Percentiles rank a stretch among this genome's conserved stretches.
Conservation (phyloP, 495 filamentous ascomycete species). For the Trichocladium uniseriatum region DNA sequence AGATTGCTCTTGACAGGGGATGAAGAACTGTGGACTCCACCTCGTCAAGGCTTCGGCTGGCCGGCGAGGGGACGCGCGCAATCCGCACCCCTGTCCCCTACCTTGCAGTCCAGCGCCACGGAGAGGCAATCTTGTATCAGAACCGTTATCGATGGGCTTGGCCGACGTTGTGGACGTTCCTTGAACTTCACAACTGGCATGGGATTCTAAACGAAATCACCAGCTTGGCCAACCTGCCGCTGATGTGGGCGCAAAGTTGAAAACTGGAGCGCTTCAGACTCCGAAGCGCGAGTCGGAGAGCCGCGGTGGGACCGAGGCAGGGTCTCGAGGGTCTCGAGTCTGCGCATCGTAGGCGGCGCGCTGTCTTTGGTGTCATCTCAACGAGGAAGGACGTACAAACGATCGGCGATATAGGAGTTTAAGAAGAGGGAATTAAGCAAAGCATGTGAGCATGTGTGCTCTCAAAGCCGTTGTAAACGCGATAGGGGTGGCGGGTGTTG, state of each 20-base stretch:
- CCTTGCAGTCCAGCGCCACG: no score
- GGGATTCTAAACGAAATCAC: constrained; percentile 24
- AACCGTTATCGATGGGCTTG: constrained; percentile 17
- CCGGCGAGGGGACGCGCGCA: constrained; percentile 26
- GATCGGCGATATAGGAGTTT: constrained; percentile 1
- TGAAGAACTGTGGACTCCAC: constrained; percentile 23
- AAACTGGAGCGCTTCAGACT: no score
- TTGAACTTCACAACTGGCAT: constrained; percentile 22
- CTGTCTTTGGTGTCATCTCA: constrained; percentile 9
- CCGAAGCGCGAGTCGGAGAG: neutral
- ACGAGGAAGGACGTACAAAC: constrained; percentile 21
- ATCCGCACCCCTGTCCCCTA: constrained; percentile 6
- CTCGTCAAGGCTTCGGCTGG: constrained; percentile 35
- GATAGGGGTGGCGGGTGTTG: no score
- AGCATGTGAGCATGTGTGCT: neutral
- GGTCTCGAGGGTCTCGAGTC: neutral
- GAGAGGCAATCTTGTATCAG: constrained; percentile 22
- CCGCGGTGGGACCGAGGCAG: constrained; percentile 15
- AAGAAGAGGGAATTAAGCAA: neutral
- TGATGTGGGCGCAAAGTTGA: neutral
- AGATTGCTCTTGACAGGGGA: constrained; percentile 25
- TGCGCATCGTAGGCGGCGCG: constrained; percentile 6
- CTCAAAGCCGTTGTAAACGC: no score
- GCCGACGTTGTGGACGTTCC: constrained; percentile 18
- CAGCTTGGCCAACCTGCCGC: constrained; percentile 9